Percentiles rank a stretch among this genome's conserved stretches.
phyloP scores from a whole-genome alignment of 768 basidiomycete genomes.

The Tremella yokohamensis region DNA sequence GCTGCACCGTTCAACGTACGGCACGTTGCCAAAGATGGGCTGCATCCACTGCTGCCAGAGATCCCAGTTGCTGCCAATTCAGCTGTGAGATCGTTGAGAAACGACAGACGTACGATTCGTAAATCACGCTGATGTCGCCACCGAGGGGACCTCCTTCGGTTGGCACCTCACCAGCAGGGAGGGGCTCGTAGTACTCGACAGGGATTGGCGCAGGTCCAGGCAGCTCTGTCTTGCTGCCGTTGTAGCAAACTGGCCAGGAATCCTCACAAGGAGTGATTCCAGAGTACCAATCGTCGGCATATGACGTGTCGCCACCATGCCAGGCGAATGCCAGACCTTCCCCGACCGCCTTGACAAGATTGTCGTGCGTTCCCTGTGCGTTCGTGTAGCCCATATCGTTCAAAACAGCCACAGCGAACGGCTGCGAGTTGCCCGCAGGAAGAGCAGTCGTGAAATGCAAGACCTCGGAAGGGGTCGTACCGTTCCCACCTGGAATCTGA shows the following conservation, averaged over 20 bases:
- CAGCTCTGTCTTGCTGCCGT: slow-evolving; percentile 20
- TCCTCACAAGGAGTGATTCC: slow-evolving; percentile 27
- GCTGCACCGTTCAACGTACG: slow-evolving; percentile 22
- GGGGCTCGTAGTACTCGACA: slow-evolving; percentile 15
- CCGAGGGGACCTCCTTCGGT: slow-evolving; percentile 27
- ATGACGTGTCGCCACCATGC: slow-evolving; percentile 32
- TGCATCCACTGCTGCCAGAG: slow-evolving; percentile 28
- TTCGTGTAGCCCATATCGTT: slow-evolving; percentile 40
- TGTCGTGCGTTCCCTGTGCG: slow-evolving; percentile 22
- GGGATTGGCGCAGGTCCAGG: slow-evolving; percentile 15
- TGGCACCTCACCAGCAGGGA: slow-evolving; percentile 22
- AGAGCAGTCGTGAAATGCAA: slow-evolving; percentile 25
- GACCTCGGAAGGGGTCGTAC: slow-evolving; percentile 22
- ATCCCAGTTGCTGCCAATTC: slow-evolving; percentile 19
- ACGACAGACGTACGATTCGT: slow-evolving; percentile 10
- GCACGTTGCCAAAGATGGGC: slow-evolving; percentile 23
- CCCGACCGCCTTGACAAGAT: slow-evolving; percentile 23
- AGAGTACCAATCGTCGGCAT: slow-evolving; percentile 32
- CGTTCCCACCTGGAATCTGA: slow-evolving; percentile 32
- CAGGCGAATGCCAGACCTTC: slow-evolving; percentile 27
- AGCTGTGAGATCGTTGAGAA: too few relatives aligned
- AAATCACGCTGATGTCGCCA: slow-evolving; percentile 21
- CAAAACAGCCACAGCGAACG: slow-evolving; percentile 27
- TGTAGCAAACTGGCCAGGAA: slow-evolving; percentile 29
- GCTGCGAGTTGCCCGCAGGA: slow-evolving; percentile 9